Evolutionary conservation across 371 early-diverging fungal genomes (phyloP), one percentile per base, ranked within the genome.

Genomic region (Batrachochytrium dendrobatidis): DNA sequence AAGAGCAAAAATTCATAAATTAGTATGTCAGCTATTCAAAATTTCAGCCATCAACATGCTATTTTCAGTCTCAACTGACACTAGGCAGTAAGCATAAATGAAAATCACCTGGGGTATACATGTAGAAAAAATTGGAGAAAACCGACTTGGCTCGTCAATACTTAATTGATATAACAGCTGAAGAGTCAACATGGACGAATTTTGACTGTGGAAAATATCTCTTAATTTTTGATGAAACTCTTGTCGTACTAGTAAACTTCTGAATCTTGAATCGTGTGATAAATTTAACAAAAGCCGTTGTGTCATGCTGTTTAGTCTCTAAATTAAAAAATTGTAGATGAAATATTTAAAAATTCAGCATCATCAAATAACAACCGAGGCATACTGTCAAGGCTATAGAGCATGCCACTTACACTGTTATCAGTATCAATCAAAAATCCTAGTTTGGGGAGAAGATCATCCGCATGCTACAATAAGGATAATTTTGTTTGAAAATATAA

Each of bases 141-240:
- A 53, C 31, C 68, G 35, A 52, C 53, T 52, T 31, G 50, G 55
- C 30, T 72, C 70, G 56, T 80, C 77, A n/a, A 76, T 58, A 28
- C 69, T 74, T 35, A 80, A 32, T 55, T 68, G 65, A 57, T 80
- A 80, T 12, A 79, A 55, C 4, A 75, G 50, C 46, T 69, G 72
- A 2, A 79, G 62, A 2, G 67, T 60, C 12, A 62, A 59, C 6
- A 59, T 34, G 30, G 56, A 34, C 20, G 68, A 66, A 12, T 56
- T 52, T 46, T 70, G 66, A 17, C 55, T 44, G 34, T 67, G 53
- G 0, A 76, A 56, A 1, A 64, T 35, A 18, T 73, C 64, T 8
- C 64, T 58, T n/a, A 74, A 30, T 45, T 59, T 61, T 25, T 55
- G 32, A 20, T 72, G 58, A 29, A 74, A 55, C n/a, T 65, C 65